A percentile compares a stretch with the other conserved stretches of the same genome.
These are phyloP conservation scores for Cicer judaicum DNA, from an alignment of 306 rosid genomes.

Conservation along the genomic window DNA sequence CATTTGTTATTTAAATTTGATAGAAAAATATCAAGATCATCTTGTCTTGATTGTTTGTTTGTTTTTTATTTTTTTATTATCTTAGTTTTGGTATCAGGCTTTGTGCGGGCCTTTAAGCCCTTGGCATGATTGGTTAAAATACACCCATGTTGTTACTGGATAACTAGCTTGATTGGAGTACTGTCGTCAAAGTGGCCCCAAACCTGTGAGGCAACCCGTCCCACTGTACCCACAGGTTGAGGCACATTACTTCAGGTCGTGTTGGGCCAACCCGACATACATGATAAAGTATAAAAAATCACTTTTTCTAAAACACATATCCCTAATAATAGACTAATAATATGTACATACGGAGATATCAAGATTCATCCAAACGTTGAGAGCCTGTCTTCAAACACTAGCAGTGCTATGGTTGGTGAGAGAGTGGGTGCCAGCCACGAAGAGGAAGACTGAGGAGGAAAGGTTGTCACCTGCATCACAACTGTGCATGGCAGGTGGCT, in stretches of 20 bases:
- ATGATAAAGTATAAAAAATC: background rate
- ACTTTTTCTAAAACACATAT: background rate
- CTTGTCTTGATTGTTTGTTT: background rate
- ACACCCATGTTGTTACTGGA: background rate
- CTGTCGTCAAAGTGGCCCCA: background rate
- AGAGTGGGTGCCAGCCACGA: background rate
- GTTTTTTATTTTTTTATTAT: background rate
- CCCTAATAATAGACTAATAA: slow-evolving; percentile 1
- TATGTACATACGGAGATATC: background rate
- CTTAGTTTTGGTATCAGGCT: slow-evolving; percentile 14
- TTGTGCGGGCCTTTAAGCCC: slow-evolving; percentile 1
- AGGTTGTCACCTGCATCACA: background rate
- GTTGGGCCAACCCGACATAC: background rate
- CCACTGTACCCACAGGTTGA: background rate
- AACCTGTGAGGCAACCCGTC: background rate
- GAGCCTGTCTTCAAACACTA: background rate
- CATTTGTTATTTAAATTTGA: slow-evolving; percentile 7
- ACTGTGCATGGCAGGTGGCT: background rate
- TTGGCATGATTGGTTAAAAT: slow-evolving; percentile 2
- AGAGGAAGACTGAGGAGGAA: slow-evolving; percentile 9
- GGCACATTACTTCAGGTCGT: background rate
- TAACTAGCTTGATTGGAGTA: background rate
- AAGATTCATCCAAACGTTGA: background rate
- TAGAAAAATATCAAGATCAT: slow-evolving; percentile 32
- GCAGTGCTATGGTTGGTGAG: background rate